These are phyloP conservation scores for Nyctanthes arbortristis DNA, from an alignment of 257 asterid genomes.

Conservation along the genomic window DNA sequence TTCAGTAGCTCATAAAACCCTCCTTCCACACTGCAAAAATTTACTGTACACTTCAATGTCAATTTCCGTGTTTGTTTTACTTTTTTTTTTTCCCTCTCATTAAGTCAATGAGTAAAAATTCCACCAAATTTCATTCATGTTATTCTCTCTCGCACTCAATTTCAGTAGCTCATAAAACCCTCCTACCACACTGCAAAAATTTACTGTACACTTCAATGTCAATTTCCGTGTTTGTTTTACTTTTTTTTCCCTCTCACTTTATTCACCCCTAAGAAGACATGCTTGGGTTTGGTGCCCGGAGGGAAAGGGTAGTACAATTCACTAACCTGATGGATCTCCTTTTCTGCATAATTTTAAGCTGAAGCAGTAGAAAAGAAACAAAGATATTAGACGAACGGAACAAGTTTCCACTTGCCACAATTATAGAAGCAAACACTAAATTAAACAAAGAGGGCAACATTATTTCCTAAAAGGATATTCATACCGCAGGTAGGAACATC, in stretches of 20 bases:
- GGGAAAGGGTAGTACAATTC: background rate
- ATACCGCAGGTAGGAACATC: slow-evolving; percentile 50
- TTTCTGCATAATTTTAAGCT: slow-evolving; percentile 38
- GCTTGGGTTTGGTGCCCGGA: background rate
- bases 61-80: background rate
- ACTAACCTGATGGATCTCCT: slow-evolving; percentile 44
- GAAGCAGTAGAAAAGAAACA: slow-evolving; percentile 12
- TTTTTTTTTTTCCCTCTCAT: too few species aligned
- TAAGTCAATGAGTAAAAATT: too few species aligned
- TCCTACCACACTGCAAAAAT: background rate
- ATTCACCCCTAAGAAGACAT: background rate
- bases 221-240: background rate
- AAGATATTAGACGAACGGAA: slow-evolving; percentile 3
- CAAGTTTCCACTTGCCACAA: background rate
- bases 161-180: background rate
- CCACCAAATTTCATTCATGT: background rate
- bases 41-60: background rate
- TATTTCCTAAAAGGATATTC: background rate
- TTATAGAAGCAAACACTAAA: slow-evolving; percentile 5
- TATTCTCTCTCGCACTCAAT: background rate
- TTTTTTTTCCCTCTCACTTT: too few species aligned
- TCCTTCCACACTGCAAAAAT: background rate
- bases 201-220: background rate
- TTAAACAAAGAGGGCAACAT: slow-evolving; percentile 1
- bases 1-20: background rate